These are phyloP conservation scores for Hygrocybe punicea DNA, from an alignment of 768 basidiomycete genomes.

Conservation along the genomic window DNA sequence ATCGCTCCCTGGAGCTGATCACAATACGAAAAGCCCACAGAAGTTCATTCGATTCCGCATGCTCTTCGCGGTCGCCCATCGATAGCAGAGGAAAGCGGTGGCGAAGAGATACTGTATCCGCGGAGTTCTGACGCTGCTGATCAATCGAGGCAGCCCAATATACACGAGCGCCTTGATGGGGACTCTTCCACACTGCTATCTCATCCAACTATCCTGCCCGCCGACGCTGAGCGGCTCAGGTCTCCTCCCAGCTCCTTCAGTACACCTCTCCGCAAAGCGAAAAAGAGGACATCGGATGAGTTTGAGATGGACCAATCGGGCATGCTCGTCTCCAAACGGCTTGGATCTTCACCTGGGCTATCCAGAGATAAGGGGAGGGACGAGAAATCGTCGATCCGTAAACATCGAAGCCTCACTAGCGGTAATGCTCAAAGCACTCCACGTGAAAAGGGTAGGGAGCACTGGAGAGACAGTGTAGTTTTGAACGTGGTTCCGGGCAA, in stretches of 20 bases:
- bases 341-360: conserved; percentile 24
- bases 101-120: conserved; percentile 87
- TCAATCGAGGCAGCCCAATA: conserved; percentile 29
- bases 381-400: conserved; percentile 52
- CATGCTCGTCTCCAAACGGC: conserved; percentile 51
- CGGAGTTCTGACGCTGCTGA: conserved; percentile 46
- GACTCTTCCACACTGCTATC: conserved; percentile 27
- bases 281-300: conserved; percentile 78
- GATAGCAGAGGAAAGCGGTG: conserved; percentile 78
- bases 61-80: conserved; percentile 60
- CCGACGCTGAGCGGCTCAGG: conserved; percentile 31
- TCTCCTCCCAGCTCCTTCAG: conserved; percentile 68
- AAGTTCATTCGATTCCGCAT: conserved; percentile 45
- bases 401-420: conserved; percentile 70
- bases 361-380: conserved; percentile 50
- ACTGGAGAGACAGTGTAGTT: conserved; percentile 52
- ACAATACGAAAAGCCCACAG: conserved; percentile 22
- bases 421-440: conserved; percentile 40
- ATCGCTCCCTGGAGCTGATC: not conserved
- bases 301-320: conserved; percentile 77
- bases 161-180: conserved; percentile 22
- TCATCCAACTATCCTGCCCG: conserved; percentile 30
- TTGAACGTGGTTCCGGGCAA: conserved; percentile 40
- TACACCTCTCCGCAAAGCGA: conserved; percentile 51
- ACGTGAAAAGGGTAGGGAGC: conserved; percentile 52